Percentiles rank a stretch among this genome's conserved stretches.
Conservation (phyloP, 2,329 filamentous ascomycete species). For the Beauveria medogensis region DNA sequence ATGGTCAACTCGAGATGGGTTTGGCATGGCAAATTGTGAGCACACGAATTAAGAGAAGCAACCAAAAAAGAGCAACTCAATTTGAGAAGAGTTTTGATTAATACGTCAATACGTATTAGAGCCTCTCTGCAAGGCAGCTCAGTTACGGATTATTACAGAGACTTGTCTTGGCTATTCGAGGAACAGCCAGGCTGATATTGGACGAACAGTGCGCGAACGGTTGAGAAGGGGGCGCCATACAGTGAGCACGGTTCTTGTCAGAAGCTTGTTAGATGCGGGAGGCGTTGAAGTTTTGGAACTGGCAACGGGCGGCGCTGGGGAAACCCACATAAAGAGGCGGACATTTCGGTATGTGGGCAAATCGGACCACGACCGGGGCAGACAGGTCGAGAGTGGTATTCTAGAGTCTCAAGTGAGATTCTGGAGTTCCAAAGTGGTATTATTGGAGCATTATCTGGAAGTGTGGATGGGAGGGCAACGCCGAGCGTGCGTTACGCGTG, state of each 20-base stretch:
- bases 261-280: slow-evolving; percentile 8
- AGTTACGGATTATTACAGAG: neutral
- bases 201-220: slow-evolving; percentile 7
- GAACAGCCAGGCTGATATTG: neutral
- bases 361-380: neutral
- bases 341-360: slow-evolving; percentile 8
- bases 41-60: no score
- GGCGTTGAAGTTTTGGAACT: slow-evolving; percentile 5
- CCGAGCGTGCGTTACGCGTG: neutral
- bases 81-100: no score
- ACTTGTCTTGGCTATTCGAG: neutral
- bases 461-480: neutral
- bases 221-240: neutral
- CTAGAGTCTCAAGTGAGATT: no score
- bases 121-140: no score
- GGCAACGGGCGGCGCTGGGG: slow-evolving; percentile 5
- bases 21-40: no score
- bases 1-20: no score
- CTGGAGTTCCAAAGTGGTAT: no score
- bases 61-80: no score
- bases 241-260: slow-evolving; percentile 6
- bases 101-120: no score
- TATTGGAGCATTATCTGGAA: no score
- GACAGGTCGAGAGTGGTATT: neutral
- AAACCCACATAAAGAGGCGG: neutral